phyloP scores from a whole-genome alignment of 305 asterid species.

The Solanum aculeatissimum region DNA sequence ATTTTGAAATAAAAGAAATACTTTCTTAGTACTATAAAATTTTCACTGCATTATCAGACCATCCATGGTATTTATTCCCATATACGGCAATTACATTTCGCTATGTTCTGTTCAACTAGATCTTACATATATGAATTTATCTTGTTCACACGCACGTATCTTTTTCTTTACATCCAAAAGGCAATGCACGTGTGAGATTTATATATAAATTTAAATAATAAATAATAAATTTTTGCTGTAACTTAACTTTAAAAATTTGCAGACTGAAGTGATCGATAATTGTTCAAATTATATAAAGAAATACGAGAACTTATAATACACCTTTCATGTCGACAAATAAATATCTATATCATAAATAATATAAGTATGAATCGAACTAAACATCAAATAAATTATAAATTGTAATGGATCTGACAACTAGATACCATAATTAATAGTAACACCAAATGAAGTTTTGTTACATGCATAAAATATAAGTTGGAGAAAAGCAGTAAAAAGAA shows the following conservation, averaged over 20 bases:
- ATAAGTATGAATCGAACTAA: neutral
- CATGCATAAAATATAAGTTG: neutral
- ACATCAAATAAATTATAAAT: neutral
- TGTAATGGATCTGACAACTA: neutral
- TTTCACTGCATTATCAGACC: neutral
- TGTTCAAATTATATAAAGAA: no score
- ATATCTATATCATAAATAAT: neutral
- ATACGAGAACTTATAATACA: neutral
- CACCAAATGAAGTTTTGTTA: neutral
- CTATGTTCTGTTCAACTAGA: neutral
- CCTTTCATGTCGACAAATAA: neutral
- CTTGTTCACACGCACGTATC: neutral
- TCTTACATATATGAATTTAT: neutral
- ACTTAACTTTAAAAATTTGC: neutral
- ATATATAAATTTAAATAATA: neutral
- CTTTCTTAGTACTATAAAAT: neutral
- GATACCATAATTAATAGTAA: neutral
- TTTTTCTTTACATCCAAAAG: neutral
- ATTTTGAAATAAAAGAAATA: neutral
- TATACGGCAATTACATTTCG: neutral
- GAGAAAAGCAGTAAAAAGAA: neutral
- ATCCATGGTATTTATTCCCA: neutral
- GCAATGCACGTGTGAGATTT: neutral
- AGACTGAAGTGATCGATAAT: no score
- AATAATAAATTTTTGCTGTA: neutral